Percentiles rank a stretch among this genome's conserved stretches.
Evolutionary conservation across 2,329 filamentous ascomycete species (phyloP).

Genomic region (Thielaviopsis euricoi): DNA sequence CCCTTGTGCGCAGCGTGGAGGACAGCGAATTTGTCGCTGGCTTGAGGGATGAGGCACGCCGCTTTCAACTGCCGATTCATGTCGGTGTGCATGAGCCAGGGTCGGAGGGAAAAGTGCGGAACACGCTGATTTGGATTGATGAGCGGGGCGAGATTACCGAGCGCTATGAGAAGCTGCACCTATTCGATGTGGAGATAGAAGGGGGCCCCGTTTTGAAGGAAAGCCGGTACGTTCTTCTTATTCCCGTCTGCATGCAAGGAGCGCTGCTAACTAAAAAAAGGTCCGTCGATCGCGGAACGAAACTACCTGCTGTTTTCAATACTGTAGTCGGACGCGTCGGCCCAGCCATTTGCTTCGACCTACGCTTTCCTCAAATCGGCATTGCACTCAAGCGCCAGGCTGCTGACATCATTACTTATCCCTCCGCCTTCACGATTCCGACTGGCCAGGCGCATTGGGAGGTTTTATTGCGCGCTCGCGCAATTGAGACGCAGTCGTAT

Average conservation of each 20-base stretch:
- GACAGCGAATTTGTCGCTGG: slow-evolving; percentile 61
- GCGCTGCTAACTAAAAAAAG: neutral
- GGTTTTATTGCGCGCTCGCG: slow-evolving; percentile 57
- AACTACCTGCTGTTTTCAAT: slow-evolving; percentile 53
- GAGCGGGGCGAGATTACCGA: slow-evolving; percentile 16
- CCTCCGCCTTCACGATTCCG: slow-evolving; percentile 76
- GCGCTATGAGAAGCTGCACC: slow-evolving; percentile 75
- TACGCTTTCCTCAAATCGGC: slow-evolving; percentile 8
- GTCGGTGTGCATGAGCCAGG: slow-evolving; percentile 75
- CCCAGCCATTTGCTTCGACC: slow-evolving; percentile 74
- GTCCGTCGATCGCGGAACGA: slow-evolving; percentile 47
- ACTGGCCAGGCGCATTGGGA: slow-evolving; percentile 84
- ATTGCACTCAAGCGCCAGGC: slow-evolving; percentile 22
- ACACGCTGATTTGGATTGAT: slow-evolving; percentile 31
- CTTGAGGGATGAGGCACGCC: slow-evolving; percentile 49
- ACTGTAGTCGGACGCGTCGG: slow-evolving; percentile 61
- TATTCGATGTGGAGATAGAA: slow-evolving; percentile 54
- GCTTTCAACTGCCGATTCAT: slow-evolving; percentile 53
- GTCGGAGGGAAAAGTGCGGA: slow-evolving; percentile 27
- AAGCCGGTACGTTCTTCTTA: slow-evolving; percentile 21
- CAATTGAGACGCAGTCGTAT: slow-evolving; percentile 79
- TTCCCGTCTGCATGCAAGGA: neutral
- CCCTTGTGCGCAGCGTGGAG: slow-evolving; percentile 50
- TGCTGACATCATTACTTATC: slow-evolving; percentile 69
- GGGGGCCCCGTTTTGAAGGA: slow-evolving; percentile 24